A percentile compares a stretch with the other conserved stretches of the same genome.
These are phyloP conservation scores for Tetrahymena elliotti DNA, from an alignment of 73 alveolate genomes.

Conservation along the genomic window DNA sequence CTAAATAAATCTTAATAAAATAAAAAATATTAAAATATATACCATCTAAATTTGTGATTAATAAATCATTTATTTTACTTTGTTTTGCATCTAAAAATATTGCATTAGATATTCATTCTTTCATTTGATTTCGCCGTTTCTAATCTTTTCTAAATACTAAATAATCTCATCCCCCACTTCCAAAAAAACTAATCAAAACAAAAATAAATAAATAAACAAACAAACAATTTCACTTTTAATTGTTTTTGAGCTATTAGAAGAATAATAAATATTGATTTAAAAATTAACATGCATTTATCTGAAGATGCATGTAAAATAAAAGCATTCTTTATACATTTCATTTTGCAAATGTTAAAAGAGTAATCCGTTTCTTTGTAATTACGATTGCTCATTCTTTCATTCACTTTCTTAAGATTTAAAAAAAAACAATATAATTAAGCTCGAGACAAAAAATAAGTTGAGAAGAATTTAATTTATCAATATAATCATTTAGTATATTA, in stretches of 20 bases:
- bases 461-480: background rate
- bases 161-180: background rate
- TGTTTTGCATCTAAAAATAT: background rate
- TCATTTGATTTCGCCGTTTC: background rate
- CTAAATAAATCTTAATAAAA: background rate
- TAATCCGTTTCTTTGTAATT: background rate
- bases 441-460: background rate
- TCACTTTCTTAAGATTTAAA: no score
- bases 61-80: background rate
- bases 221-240: no score
- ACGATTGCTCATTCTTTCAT: background rate
- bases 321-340: no score
- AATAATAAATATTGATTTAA: no score
- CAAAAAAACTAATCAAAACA: no score
- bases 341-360: background rate
- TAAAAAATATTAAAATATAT: background rate
- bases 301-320: background rate
- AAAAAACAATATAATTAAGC: background rate
- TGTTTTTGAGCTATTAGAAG: no score
- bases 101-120: background rate
- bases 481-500: no score
- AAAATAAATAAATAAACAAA: no score
- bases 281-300: background rate
- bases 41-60: background rate
- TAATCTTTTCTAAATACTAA: background rate